phyloP scores from a whole-genome alignment of 2,329 filamentous ascomycete species.

The Berkeleyomyces basicola region DNA sequence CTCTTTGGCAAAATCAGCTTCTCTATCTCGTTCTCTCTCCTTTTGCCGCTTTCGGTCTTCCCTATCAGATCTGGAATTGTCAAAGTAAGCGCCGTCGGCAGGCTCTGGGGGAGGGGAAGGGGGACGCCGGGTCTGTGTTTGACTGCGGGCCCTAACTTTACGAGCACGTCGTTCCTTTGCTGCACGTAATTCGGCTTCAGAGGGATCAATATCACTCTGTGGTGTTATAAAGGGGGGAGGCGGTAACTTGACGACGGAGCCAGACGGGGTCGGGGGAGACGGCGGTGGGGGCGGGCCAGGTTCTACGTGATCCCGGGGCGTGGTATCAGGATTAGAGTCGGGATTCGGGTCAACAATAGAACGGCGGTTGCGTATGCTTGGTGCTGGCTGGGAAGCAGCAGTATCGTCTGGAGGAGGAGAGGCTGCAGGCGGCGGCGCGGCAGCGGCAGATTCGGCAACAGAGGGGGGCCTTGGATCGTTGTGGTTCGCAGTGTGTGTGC shows the following conservation, averaged over 20 bases:
- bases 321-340: neutral
- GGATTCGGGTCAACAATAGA: neutral
- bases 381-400: neutral
- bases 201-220: slow-evolving; percentile 1
- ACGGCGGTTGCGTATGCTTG: neutral
- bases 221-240: neutral
- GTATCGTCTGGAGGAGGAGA: neutral
- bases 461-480: neutral
- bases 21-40: slow-evolving; percentile 6
- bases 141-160: slow-evolving; percentile 9
- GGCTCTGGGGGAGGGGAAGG: slow-evolving; percentile 12
- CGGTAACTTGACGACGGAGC: neutral
- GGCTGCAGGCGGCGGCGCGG: neutral
- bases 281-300: slow-evolving; percentile 9
- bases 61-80: slow-evolving; percentile 4
- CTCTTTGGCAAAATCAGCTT: slow-evolving; percentile 15
- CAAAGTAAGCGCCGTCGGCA: neutral
- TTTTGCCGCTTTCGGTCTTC: slow-evolving; percentile 15
- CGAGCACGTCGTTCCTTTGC: slow-evolving; percentile 11
- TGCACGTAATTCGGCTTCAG: slow-evolving; percentile 10
- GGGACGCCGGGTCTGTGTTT: slow-evolving; percentile 6
- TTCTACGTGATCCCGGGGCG: neutral
- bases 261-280: neutral
- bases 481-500: neutral
- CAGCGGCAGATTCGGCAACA: neutral